These are phyloP conservation scores for Plicaturopsis crispa DNA, from an alignment of 768 basidiomycete genomes.

Conservation along the genomic window DNA sequence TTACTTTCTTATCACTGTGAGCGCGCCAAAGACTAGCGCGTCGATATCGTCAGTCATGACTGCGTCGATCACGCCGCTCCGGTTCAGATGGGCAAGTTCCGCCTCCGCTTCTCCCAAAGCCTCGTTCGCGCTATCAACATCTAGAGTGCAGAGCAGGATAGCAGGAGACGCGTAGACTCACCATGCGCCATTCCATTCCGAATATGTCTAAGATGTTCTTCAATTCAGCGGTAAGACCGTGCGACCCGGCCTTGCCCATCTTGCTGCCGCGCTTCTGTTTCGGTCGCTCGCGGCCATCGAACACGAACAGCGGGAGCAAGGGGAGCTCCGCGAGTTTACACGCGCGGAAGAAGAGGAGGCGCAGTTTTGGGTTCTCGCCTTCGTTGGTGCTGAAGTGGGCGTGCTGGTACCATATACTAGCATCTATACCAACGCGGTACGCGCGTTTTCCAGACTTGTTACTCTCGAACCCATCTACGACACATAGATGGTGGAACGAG, in stretches of 20 bases:
- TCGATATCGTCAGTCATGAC: constrained; percentile 43
- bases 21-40: constrained; percentile 39
- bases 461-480: constrained; percentile 65
- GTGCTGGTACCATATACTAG: constrained; percentile 50
- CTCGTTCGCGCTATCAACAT: constrained; percentile 46
- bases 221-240: constrained; percentile 69
- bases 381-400: constrained; percentile 21
- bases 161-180: constrained; percentile 19
- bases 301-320: constrained; percentile 49
- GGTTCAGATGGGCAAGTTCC: constrained; percentile 36
- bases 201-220: constrained; percentile 73
- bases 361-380: constrained; percentile 82
- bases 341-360: constrained; percentile 83
- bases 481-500: constrained; percentile 70
- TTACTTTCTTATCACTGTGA: constrained; percentile 32
- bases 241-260: constrained; percentile 41
- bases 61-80: constrained; percentile 30
- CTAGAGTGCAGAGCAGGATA: constrained; percentile 18
- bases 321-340: constrained; percentile 70
- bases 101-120: constrained; percentile 44
- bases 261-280: constrained; percentile 40
- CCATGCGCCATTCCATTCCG: constrained; percentile 73
- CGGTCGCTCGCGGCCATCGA: constrained; percentile 4
- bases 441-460: constrained; percentile 62
- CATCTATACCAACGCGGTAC: constrained; percentile 82